These are phyloP conservation scores for Penicillium digitatum DNA, from an alignment of 2,329 filamentous ascomycete species.

Conservation along the genomic window DNA sequence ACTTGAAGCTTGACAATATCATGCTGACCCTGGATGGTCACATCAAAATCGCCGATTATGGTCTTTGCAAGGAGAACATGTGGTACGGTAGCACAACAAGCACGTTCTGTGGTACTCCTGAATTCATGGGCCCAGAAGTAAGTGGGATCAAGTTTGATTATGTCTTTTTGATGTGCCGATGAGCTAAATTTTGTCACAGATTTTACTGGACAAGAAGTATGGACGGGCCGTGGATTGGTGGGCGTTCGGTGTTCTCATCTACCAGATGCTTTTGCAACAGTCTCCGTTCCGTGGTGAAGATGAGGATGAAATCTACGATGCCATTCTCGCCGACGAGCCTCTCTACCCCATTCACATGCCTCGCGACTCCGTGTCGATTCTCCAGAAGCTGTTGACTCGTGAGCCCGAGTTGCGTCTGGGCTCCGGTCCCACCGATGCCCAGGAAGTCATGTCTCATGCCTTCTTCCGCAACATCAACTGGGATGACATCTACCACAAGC, in stretches of 20 bases:
- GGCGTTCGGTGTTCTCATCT: slow-evolving; percentile 98
- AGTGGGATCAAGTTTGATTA: slow-evolving; percentile 17
- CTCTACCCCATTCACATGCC: slow-evolving; percentile 99
- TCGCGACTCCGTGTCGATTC: slow-evolving; percentile 90
- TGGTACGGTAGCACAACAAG: slow-evolving; percentile 97
- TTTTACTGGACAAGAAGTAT: slow-evolving; percentile 97
- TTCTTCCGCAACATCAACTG: slow-evolving; percentile 98
- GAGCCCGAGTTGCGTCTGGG: slow-evolving; percentile 91
- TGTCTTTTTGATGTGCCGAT: not conserved
- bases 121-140: slow-evolving; percentile 99
- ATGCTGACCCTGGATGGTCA: slow-evolving; percentile 91
- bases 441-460: slow-evolving; percentile 97
- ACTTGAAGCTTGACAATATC: slow-evolving; percentile 81
- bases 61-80: slow-evolving; percentile 99
- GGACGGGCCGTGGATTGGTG: slow-evolving; percentile 98
- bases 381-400: slow-evolving; percentile 93
- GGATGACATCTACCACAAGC: slow-evolving; percentile 98
- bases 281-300: slow-evolving; percentile 98
- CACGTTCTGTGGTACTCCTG: slow-evolving; percentile 98
- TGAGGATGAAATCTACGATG: slow-evolving; percentile 98
- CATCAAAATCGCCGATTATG: slow-evolving; percentile 98
- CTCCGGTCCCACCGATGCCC: slow-evolving; percentile 91
- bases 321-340: slow-evolving; percentile 94
- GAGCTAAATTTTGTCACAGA: slow-evolving; percentile 51
- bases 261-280: slow-evolving; percentile 98